Conservation (phyloP, 768 basidiomycete species). For the Hirschioporus abietinus region DNA sequence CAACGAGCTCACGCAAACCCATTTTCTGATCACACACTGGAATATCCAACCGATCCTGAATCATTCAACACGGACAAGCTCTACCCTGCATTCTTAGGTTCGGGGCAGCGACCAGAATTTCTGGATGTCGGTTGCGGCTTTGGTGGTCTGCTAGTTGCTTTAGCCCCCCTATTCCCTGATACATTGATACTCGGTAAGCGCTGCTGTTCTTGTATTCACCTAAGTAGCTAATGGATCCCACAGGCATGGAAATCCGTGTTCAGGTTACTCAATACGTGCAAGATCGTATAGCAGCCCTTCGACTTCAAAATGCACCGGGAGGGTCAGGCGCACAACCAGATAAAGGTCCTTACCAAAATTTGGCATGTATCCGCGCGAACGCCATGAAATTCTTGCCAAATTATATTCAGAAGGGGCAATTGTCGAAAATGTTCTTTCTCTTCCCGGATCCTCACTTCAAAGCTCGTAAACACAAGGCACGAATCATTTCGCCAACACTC, state of each 20-base stretch:
- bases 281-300: slow-evolving; percentile 89
- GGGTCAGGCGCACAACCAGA: slow-evolving; percentile 15
- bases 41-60: slow-evolving; percentile 76
- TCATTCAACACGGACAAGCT: slow-evolving; percentile 78
- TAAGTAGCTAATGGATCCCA: background rate
- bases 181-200: slow-evolving; percentile 86
- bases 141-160: slow-evolving; percentile 83
- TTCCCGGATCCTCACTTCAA: slow-evolving; percentile 99
- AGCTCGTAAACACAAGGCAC: slow-evolving; percentile 94
- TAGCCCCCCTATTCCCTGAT: slow-evolving; percentile 89
- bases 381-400: slow-evolving; percentile 99
- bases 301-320: slow-evolving; percentile 45
- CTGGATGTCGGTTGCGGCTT: slow-evolving; percentile 98
- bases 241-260: slow-evolving; percentile 95
- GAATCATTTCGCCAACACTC: slow-evolving; percentile 96
- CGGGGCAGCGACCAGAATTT: slow-evolving; percentile 76
- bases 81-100: slow-evolving; percentile 64
- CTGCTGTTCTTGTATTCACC: slow-evolving; percentile 7
- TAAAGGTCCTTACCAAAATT: slow-evolving; percentile 67
- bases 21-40: slow-evolving; percentile 83
- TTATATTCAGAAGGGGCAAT: slow-evolving; percentile 86
- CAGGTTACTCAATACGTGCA: slow-evolving; percentile 95
- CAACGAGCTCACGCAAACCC: slow-evolving; percentile 84
- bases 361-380: slow-evolving; percentile 92
- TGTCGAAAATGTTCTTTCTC: slow-evolving; percentile 93